These are phyloP conservation scores for Phytophthora quininea DNA, from an alignment of 352 stramenopile genomes.

Conservation along the genomic window DNA sequence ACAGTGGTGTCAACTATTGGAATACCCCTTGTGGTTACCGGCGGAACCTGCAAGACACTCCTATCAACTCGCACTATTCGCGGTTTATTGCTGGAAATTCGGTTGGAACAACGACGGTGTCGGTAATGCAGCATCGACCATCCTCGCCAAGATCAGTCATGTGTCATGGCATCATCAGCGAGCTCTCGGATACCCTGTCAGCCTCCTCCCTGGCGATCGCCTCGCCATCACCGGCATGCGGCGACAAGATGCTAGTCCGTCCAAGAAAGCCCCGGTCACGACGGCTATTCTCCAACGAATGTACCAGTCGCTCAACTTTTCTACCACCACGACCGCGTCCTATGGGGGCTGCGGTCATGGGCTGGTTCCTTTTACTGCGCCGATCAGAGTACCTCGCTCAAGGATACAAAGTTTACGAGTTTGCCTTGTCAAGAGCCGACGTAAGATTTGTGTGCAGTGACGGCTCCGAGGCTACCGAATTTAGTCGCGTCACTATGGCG, in stretches of 20 bases:
- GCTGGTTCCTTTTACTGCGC: background rate
- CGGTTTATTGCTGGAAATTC: conserved; percentile 3
- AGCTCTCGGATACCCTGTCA: background rate
- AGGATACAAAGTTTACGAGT: background rate
- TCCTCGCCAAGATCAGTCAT: conserved; percentile 13
- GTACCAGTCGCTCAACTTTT: background rate
- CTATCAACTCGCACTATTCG: conserved; percentile 11
- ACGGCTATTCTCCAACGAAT: background rate
- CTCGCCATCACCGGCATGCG: conserved; percentile 7
- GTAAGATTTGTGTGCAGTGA: too few relatives aligned
- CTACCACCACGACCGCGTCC: background rate
- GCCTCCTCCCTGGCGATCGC: background rate
- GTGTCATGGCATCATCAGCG: conserved; percentile 14
- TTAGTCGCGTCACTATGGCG: too few relatives aligned
- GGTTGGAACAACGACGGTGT: background rate
- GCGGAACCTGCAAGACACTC: background rate
- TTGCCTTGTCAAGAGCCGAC: too few relatives aligned
- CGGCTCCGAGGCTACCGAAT: too few relatives aligned
- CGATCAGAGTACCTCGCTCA: background rate
- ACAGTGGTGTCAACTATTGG: background rate
- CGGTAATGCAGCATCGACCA: background rate
- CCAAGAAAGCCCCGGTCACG: background rate
- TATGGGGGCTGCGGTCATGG: conserved; percentile 2
- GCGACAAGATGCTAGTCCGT: background rate
- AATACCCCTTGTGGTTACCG: background rate